Evolutionary conservation across 2,329 filamentous ascomycete species (phyloP).

Genomic region (Parafenestella ontariensis): DNA sequence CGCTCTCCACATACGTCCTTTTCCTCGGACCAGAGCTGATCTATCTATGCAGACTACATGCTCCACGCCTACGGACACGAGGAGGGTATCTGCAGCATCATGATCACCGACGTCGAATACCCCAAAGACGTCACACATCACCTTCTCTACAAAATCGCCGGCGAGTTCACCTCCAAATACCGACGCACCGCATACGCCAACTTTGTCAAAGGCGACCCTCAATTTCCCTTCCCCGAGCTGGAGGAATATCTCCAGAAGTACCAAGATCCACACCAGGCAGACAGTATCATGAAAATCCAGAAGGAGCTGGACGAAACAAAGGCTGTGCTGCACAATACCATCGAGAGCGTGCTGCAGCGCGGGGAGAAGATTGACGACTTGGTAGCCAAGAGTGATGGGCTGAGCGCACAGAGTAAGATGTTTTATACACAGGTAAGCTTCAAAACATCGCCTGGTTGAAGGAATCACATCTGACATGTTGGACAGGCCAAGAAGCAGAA

Average conservation of each 20-base stretch:
- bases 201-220: constrained; percentile 47
- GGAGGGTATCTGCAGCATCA: constrained; percentile 57
- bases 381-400: constrained; percentile 88
- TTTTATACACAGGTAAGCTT: constrained; percentile 80
- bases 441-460: background rate
- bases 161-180: constrained; percentile 83
- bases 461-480: constrained; percentile 6
- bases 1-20: background rate
- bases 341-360: constrained; percentile 84
- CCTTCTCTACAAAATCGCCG: constrained; percentile 83
- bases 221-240: constrained; percentile 72
- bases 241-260: constrained; percentile 80
- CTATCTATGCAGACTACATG: constrained; percentile 64
- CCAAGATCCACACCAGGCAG: constrained; percentile 86
- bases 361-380: constrained; percentile 97
- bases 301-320: constrained; percentile 97
- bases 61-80: constrained; percentile 56
- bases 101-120: constrained; percentile 58
- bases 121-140: constrained; percentile 81
- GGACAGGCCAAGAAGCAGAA: constrained; percentile 66
- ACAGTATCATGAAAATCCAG: constrained; percentile 95
- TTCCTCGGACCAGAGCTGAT: background rate
- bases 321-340: constrained; percentile 96
- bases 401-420: constrained; percentile 95
- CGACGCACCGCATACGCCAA: constrained; percentile 72